Evolutionary conservation across 805 yeast species (phyloP), one percentile per base, ranked within the genome.

Genomic region (Priceomyces fermenticarens): DNA sequence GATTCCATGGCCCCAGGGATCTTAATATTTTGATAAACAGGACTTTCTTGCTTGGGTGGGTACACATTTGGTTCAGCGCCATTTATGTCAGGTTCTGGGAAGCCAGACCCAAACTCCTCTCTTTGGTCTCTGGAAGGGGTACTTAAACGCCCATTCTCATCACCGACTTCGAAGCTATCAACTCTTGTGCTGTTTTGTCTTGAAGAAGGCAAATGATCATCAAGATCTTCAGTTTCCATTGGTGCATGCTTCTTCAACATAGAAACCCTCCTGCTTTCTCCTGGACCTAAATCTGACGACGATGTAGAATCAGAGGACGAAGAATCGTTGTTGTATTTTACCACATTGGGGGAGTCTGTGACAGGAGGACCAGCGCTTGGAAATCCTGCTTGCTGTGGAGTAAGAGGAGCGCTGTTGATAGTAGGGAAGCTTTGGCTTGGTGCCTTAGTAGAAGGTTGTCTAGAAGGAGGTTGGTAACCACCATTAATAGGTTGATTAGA

Each of bases 111-210:
- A 5, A 47, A 51, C 32, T 46, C 48, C 14, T 43, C 40, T 20
- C 40, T 46, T 35, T 43, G 49, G n/a, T 43, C 41, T 15, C 41
- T 29, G 32, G 51, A 48, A 20, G 72, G 69, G 6, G 68, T 55
- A 12, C 61, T 49, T 15, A 66, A 54, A 13, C 65, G 55, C 15
- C 53, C 52, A 28, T 54, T 49, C 32, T 68, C 73, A 37, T 68
- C 73, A 29, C 73, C 73, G 27, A 61, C 57, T 45, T 66, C 73
- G 45, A 68, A 68, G 42, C 72, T 66, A 49, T 65, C 66, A 41
- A 54, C 61, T 5, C 54, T 48, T 10, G 44, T 37, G 36, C 47
- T 47, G 32, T 49, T 49, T 31, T 53, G 57, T 29, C 54, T 52
- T 14, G 54, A 51, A 20, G 20, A 30, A 10, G 41, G 33, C 25